Conservation (phyloP, 148 eudicot species). For the Nepenthes gracilis region DNA sequence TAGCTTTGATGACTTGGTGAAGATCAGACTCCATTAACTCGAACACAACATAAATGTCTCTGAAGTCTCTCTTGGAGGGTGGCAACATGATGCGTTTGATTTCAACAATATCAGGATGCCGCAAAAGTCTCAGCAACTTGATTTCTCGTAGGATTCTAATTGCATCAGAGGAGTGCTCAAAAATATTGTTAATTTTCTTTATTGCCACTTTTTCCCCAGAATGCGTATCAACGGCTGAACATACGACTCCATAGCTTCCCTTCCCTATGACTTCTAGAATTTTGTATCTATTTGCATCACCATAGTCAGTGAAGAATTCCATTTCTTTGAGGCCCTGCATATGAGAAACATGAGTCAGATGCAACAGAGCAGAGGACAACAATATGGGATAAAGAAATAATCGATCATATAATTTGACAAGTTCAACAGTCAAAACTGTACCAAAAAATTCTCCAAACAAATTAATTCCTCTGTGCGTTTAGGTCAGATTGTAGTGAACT, state of each 20-base stretch:
- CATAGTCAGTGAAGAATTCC: slow-evolving; percentile 78
- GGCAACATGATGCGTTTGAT: slow-evolving; percentile 84
- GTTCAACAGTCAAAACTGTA: neutral
- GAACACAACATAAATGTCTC: slow-evolving; percentile 79
- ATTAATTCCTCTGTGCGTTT: too few species aligned
- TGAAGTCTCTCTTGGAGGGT: slow-evolving; percentile 70
- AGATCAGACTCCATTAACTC: slow-evolving; percentile 94
- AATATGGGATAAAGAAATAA: neutral
- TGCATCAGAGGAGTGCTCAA: slow-evolving; percentile 80
- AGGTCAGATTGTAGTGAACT: too few species aligned
- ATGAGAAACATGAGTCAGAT: slow-evolving; percentile 8
- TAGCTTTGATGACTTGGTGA: slow-evolving; percentile 84
- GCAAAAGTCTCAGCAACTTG: slow-evolving; percentile 68
- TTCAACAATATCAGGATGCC: slow-evolving; percentile 92
- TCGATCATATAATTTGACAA: neutral
- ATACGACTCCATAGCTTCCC: slow-evolving; percentile 91
- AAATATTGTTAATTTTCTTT: slow-evolving; percentile 69
- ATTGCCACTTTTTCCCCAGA: slow-evolving; percentile 86
- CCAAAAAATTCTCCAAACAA: too few species aligned
- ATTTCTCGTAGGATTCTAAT: slow-evolving; percentile 75
- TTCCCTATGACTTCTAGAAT: slow-evolving; percentile 71
- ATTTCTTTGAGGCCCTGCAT: slow-evolving; percentile 43
- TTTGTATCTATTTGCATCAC: slow-evolving; percentile 71
- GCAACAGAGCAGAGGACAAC: slow-evolving; percentile 2
- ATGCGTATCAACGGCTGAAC: slow-evolving; percentile 80